Evolutionary conservation across 768 basidiomycete species (phyloP), one percentile per base, ranked within the genome.

Genomic region (Lyophyllum semitale): DNA sequence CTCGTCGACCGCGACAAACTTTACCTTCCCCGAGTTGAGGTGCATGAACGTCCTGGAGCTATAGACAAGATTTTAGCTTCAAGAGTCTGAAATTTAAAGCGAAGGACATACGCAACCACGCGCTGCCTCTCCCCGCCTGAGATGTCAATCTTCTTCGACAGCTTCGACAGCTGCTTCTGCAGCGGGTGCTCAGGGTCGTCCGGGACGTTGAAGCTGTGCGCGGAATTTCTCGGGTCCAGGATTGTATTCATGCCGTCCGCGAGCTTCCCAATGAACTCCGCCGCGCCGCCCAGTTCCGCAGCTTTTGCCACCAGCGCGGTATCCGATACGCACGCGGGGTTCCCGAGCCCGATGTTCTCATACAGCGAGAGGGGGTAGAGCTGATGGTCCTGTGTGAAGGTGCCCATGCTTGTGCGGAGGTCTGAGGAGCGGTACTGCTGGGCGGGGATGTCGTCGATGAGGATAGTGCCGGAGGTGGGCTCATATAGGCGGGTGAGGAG

Each of bases 401-500:
- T 71, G 0, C 77, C 72, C 27, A 77, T 80, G 1, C 80, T 70
- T 0, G 63, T 64, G 17, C 80, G 79, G 2, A 85, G 65, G 30
- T 78, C 73, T 6, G 64, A 59, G 0, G 71, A 54, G 9, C 69
- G 64, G 35, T 81, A 84, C 0, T 66, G 57, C 2, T 65, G 53
- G 11, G 78, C 73, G 0, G 75, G 71, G 2, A 64, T 33, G 7
- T 73, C 76, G 49, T 85, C 78, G 30, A 84, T 68, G 15, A 77
- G 61, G 5, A 85, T 43, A 7, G 72, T 60, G 0, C 82, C 84
- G 0, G 69, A 65, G 0, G 72, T 71, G 0, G 77, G 73, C 46
- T 81, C 77, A 60, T 80, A 83, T 3, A 84, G 61, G 1, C 81
- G 69, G 0, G 80, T 71, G 4, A 86, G 65, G 12, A 85, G 67